phyloP scores from a whole-genome alignment of 768 basidiomycete species.

The Pholiota conissans region DNA sequence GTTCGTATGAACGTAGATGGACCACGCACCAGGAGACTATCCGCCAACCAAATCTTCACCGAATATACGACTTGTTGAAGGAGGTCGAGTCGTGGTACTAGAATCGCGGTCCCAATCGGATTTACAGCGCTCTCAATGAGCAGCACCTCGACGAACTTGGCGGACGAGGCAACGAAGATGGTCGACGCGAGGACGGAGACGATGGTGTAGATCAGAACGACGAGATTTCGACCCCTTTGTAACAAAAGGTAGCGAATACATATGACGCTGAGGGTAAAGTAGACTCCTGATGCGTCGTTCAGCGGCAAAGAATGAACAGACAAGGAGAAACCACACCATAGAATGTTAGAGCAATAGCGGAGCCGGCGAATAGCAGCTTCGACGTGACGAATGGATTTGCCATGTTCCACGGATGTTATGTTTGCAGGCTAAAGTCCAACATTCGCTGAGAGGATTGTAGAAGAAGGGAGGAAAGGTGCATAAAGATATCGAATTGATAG shows the following conservation, averaged over 20 bases:
- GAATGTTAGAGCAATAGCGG: background rate
- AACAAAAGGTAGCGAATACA: slow-evolving; percentile 10
- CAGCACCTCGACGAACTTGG: background rate
- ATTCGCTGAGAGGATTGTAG: background rate
- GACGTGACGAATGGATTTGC: background rate
- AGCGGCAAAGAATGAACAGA: background rate
- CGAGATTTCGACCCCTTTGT: slow-evolving; percentile 3
- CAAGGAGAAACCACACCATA: background rate
- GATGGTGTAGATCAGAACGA: slow-evolving; percentile 1
- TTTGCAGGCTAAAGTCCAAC: background rate
- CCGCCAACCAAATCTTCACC: slow-evolving; percentile 12
- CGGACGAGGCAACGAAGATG: background rate
- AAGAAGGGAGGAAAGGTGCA: background rate
- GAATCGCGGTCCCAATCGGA: background rate
- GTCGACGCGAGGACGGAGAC: background rate
- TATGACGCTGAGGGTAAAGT: slow-evolving; percentile 7
- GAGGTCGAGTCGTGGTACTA: slow-evolving; percentile 4
- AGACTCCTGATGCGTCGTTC: background rate
- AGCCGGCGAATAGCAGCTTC: background rate
- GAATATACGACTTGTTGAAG: slow-evolving; percentile 9
- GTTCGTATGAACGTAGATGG: background rate
- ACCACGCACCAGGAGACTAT: slow-evolving; percentile 4
- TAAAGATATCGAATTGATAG: background rate
- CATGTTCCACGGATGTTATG: background rate
- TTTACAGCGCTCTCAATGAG: background rate